These are phyloP conservation scores for Martensiomyces pterosporus DNA, from an alignment of 192 early-diverging fungal species.

Conservation along the genomic window DNA sequence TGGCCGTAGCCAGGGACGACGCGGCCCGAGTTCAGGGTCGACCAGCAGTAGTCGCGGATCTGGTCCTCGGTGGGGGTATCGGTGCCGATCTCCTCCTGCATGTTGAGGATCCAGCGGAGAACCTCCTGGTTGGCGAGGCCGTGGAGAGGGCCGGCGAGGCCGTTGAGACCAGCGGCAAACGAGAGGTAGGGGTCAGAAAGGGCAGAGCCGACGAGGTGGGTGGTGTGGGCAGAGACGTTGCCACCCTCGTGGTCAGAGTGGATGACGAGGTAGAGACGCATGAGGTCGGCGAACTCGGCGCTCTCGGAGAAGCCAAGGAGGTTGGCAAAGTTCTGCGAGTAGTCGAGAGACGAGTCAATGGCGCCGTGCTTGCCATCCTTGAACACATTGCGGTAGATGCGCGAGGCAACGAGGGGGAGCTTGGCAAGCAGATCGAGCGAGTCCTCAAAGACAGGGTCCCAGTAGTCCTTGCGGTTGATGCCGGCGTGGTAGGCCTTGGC, in stretches of 20 bases:
- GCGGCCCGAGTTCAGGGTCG: constrained; percentile 90
- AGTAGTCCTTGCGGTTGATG: constrained; percentile 93
- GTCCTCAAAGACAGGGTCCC: constrained; percentile 95
- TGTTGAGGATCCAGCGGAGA: constrained; percentile 92
- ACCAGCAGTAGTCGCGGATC: constrained; percentile 96
- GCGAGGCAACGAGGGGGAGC: constrained; percentile 91
- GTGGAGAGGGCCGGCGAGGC: constrained; percentile 97
- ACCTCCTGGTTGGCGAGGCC: constrained; percentile 99
- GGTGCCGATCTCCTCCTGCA: constrained; percentile 82
- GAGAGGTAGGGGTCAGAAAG: constrained; percentile 98
- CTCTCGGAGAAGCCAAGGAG: constrained; percentile 87
- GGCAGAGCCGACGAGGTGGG: constrained; percentile 91
- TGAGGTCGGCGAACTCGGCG: constrained; percentile 91
- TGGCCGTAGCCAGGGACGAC: constrained; percentile 99
- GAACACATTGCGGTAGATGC: constrained; percentile 99
- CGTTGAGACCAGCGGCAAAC: constrained; percentile 95
- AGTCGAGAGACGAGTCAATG: constrained; percentile 89
- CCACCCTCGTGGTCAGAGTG: constrained; percentile 99
- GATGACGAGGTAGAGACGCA: constrained; percentile 98
- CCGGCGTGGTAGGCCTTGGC: constrained; percentile 94
- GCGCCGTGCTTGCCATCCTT: constrained; percentile 89
- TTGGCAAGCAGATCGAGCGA: constrained; percentile 98
- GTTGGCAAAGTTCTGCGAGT: constrained; percentile 91
- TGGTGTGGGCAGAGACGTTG: constrained; percentile 98
- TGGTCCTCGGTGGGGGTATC: constrained; percentile 82